Conservation (phyloP, 2,329 filamentous ascomycete species). For the Erysiphe neolycopersici region DNA sequence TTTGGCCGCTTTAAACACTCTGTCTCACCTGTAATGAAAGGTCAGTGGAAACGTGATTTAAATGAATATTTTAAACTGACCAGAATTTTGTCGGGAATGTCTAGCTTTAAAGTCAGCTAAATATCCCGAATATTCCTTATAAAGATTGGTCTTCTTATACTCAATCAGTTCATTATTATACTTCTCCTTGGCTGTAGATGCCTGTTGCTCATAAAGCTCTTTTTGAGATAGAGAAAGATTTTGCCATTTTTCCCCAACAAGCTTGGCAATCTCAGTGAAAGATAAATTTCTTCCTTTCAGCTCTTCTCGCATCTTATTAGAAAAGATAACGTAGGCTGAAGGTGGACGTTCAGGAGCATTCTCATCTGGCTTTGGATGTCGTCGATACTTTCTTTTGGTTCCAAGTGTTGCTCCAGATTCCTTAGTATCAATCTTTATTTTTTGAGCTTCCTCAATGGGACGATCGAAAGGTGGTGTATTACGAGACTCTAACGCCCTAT, state of each 20-base stretch:
- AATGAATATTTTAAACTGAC: no score
- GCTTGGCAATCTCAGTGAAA: constrained; percentile 62
- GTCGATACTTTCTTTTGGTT: constrained; percentile 46
- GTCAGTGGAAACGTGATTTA: not conserved
- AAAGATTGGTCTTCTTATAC: constrained; percentile 13
- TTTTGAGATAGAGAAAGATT: constrained; percentile 37
- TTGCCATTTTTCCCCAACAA: constrained; percentile 65
- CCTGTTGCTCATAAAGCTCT: constrained; percentile 45
- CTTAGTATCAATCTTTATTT: constrained; percentile 17
- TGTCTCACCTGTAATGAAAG: constrained; percentile 5
- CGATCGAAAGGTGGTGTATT: constrained; percentile 28
- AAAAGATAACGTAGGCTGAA: constrained; percentile 66
- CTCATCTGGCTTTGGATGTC: constrained; percentile 58
- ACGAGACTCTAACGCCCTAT: constrained; percentile 13
- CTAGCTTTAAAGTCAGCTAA: no score
- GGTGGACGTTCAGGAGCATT: constrained; percentile 57
- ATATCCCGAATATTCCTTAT: no score
- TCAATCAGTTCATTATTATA: constrained; percentile 46
- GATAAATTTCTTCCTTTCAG: constrained; percentile 50
- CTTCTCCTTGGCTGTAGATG: constrained; percentile 46
- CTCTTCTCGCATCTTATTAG: constrained; percentile 58
- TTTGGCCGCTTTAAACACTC: constrained; percentile 12
- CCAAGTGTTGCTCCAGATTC: constrained; percentile 18
- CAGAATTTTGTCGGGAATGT: constrained; percentile 33
- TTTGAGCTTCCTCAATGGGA: constrained; percentile 26